A percentile compares a stretch with the other conserved stretches of the same genome.
These are phyloP conservation scores for Stenocarpella maydis DNA, from an alignment of 2,329 filamentous ascomycete genomes.

Conservation along the genomic window DNA sequence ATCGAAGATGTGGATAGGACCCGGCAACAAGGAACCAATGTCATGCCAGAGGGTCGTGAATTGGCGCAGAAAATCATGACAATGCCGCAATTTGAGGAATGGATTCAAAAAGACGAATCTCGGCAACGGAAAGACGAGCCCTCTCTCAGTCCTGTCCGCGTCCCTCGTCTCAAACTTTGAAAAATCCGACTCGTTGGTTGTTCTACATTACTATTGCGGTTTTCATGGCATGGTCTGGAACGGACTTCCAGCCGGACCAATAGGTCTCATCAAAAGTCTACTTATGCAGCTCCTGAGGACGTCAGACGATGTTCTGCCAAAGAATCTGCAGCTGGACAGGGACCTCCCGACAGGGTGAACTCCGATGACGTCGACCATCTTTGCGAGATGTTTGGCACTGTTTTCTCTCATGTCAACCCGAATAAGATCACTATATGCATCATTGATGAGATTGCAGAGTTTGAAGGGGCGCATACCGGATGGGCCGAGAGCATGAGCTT, in stretches of 20 bases:
- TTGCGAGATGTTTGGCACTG: background rate
- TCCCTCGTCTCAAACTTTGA: background rate
- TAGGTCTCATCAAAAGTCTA: slow-evolving; percentile 14
- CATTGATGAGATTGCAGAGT: slow-evolving; percentile 24
- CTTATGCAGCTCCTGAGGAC: slow-evolving; percentile 3
- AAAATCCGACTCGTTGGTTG: background rate
- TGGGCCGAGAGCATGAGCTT: background rate
- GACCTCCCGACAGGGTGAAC: background rate
- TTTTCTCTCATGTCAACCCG: background rate
- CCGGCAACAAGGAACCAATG: slow-evolving; percentile 7
- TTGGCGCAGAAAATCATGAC: background rate
- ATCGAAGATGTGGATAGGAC: background rate
- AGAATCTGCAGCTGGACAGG: background rate
- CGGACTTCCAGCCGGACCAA: background rate
- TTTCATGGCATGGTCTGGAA: background rate
- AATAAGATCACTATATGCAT: slow-evolving; percentile 16
- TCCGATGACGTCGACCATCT: background rate
- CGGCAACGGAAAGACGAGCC: slow-evolving; percentile 16
- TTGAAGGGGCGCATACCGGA: background rate
- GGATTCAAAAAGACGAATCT: background rate
- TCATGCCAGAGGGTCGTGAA: background rate
- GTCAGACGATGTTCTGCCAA: background rate
- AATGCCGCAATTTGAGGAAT: background rate
- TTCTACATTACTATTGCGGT: slow-evolving; percentile 13
- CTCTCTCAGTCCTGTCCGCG: slow-evolving; percentile 14